Conservation (phyloP, 805 yeast species). For the Lipomyces oligophaga region DNA sequence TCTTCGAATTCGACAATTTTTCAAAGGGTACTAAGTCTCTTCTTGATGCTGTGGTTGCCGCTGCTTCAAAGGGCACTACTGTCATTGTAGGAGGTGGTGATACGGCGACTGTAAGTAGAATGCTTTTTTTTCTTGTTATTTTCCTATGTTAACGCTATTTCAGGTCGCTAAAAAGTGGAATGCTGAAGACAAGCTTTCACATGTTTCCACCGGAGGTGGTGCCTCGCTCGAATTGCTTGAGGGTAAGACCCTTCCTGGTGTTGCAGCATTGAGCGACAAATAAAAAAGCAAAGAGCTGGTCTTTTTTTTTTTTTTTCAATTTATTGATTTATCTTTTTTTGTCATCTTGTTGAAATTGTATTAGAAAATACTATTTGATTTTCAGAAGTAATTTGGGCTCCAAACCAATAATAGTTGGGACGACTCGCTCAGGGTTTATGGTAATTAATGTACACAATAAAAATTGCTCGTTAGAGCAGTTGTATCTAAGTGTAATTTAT, state of each 20-base stretch:
- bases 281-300: constrained; percentile 14
- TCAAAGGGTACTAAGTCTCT: constrained; percentile 87
- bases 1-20: constrained; percentile 92
- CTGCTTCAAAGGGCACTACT: constrained; percentile 86
- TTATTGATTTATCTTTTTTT: too few species aligned
- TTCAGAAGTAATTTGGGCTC: too few species aligned
- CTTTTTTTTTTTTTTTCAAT: constrained; percentile 4
- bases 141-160: constrained; percentile 34
- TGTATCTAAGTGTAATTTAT: too few species aligned
- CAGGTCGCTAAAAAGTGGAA: constrained; percentile 90
- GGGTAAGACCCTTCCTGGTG: constrained; percentile 99
- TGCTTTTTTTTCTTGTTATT: too few species aligned
- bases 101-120: constrained; percentile 74
- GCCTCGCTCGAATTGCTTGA: constrained; percentile 97
- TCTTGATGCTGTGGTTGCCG: constrained; percentile 81
- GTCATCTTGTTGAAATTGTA: too few species aligned
- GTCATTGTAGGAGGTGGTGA: constrained; percentile 99
- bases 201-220: constrained; percentile 99
- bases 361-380: too few species aligned
- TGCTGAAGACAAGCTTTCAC: constrained; percentile 92
- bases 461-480: too few species aligned
- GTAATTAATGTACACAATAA: too few species aligned
- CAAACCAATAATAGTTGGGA: too few species aligned
- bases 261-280: constrained; percentile 82
- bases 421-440: too few species aligned